Evolutionary conservation across 116 monocot genomes (phyloP), one percentile per base, ranked within the genome.

Genomic region (Trichopus zeylanicus): DNA sequence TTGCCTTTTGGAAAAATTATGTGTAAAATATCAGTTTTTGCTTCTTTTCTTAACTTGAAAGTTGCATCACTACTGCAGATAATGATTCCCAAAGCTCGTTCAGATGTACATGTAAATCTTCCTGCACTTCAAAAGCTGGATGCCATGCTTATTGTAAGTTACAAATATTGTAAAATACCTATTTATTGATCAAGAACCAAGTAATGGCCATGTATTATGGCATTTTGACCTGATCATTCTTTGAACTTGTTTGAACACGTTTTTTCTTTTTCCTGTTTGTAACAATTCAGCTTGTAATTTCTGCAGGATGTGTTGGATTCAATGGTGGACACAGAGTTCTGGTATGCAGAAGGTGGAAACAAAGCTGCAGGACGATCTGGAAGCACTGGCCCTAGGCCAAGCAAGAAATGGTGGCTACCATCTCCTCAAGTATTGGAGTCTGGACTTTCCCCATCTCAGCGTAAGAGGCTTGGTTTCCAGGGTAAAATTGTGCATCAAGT

Each of bases 61-160:
- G 21, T n/a, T n/a, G n/a, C n/a, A 48, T 19, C 18, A 48, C 48
- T 48, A 48, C 48, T 56, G 72, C 80, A 98, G 99, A 81, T 99
- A 62, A 99, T 99, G 99, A 92, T 78, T 0, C 86, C 92, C 2
- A 92, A 86, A 76, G 76, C 77, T 42, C 99, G 99, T 21, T 69
- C 85, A n/a, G 99, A 92, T 69, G 78, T 99, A 29, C 83, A 86
- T 26, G 69, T 76, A 66, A 78, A 55, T 67, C 89, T 99, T 53
- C 99, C 92, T n/a, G 99, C 99, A 5, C 89, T 99, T 52, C 86
- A 76, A 53, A 99, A 99, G 64, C 83, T 99, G 24, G 99, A 99
- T 33, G 67, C 88, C 15, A 89, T 99, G 78, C 83, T 99, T 29
- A 75, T 92, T 61, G 98, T 98, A 70, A 52, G 88, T 56, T 26